Evolutionary conservation across 2,329 filamentous ascomycete species (phyloP), one percentile per base, ranked within the genome.

Genomic region (Xylaria sp.): DNA sequence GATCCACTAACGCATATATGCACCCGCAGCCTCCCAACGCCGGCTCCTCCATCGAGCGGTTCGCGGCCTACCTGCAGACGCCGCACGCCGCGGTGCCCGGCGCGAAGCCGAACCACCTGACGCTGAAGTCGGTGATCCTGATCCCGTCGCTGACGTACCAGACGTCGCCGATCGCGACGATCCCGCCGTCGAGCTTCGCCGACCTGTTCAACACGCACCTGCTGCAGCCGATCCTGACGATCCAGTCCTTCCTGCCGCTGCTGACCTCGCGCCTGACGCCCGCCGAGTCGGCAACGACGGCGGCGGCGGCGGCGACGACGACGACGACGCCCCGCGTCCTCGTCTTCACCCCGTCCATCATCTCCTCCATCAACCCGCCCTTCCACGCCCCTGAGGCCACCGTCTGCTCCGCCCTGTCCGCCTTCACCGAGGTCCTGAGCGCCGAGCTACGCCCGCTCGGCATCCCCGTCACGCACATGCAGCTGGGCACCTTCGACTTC

Each of bases 121-220:
- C 84, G 24, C 81, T 99, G 48, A 87, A 87, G 53, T 89, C 91
- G 37, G 78, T 97, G 49, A 84, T 99, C 49, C 78, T 97, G 59
- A 88, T 96, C 20, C 93, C 93, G 2, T 90, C 88, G 20, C 79
- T 88, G 20, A 86, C 89, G 67, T 95, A 92, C 71, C 88, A 91
- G 48, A 87, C 88, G 21, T 91, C 90, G 3, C 89, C 91, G 18
- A 89, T 97, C 57, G 91, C 92, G 57, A 92, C 91, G 3, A 88
- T 97, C 54, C 86, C 90, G 6, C 87, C 91, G 0, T 90, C 90
- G 24, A 87, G 85, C 65, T 94, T 96, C 77, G 90, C 91, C 60
- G 91, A 97, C 68, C 88, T 92, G 29, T 86, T 97, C 71, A 96
- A 97, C 72, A 93, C 91, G 16, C 92, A 96, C 67, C 83, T 99